Percentiles rank a stretch among this genome's conserved stretches.
Conservation (phyloP, 139 green algal species). For the Haematococcus sp. region DNA sequence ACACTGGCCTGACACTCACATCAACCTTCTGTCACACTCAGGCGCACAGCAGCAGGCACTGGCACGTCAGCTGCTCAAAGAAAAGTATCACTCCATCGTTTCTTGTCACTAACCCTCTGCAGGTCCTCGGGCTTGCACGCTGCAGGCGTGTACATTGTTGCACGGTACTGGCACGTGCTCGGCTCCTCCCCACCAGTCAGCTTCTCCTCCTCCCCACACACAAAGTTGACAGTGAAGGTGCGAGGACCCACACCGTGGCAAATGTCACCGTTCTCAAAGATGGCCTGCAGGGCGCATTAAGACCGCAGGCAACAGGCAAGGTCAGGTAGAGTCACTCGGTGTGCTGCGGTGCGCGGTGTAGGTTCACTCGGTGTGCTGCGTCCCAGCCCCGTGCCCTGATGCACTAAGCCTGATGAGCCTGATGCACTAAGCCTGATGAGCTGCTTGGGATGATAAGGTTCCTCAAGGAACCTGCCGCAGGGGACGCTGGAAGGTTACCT, state of each 20-base stretch:
- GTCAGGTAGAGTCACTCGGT: too few species aligned
- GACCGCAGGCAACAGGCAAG: background rate
- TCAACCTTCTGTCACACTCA: too few species aligned
- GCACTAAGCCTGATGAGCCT: too few species aligned
- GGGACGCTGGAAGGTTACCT: too few species aligned
- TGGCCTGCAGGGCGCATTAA: constrained; percentile 8
- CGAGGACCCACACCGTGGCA: constrained; percentile 73
- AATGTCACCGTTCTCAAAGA: constrained; percentile 49
- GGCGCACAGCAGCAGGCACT: too few species aligned
- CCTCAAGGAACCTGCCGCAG: too few species aligned
- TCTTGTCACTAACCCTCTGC: constrained; percentile 7
- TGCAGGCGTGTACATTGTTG: constrained; percentile 58
- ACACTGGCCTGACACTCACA: too few species aligned
- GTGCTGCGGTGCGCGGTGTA: background rate
- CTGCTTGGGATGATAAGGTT: too few species aligned
- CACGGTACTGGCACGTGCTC: constrained; percentile 71
- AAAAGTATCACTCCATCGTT: too few species aligned
- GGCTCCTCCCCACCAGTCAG: constrained; percentile 73
- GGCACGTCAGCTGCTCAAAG: too few species aligned
- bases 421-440: too few species aligned
- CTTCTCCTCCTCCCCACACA: constrained; percentile 61
- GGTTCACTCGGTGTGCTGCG: background rate
- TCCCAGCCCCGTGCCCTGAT: too few species aligned
- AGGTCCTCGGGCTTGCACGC: constrained; percentile 54
- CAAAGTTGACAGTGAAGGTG: constrained; percentile 58